Conservation (phyloP, 148 eudicot species). For the Vaccinium macrocarpon region DNA sequence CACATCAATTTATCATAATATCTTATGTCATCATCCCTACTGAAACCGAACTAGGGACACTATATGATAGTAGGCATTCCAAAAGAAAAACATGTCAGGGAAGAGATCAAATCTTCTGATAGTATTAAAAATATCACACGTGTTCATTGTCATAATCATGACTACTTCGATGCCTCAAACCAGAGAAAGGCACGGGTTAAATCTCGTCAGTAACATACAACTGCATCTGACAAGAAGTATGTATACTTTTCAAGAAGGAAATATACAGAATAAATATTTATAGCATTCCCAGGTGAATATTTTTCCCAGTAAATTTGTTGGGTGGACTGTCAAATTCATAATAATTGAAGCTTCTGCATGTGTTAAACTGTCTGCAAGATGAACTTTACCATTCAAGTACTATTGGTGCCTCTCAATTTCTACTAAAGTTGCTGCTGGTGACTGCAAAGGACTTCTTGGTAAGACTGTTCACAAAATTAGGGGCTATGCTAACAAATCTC, state of each 20-base stretch:
- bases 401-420: background rate
- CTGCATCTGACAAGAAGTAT: background rate
- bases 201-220: background rate
- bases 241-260: background rate
- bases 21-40: background rate
- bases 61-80: background rate
- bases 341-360: background rate
- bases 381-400: background rate
- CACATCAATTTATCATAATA: background rate
- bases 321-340: background rate
- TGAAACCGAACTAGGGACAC: background rate
- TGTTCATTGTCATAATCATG: background rate
- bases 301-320: background rate
- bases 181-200: background rate
- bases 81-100: background rate
- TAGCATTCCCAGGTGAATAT: background rate
- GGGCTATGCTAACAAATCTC: background rate
- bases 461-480: background rate
- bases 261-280: background rate
- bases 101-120: background rate
- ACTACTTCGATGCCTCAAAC: background rate
- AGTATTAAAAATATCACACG: background rate
- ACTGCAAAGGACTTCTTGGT: background rate
- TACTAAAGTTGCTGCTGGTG: background rate
- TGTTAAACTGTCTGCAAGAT: background rate